Conservation (phyloP, 2,329 filamentous ascomycete species). For the Epichloe amarillans region DNA sequence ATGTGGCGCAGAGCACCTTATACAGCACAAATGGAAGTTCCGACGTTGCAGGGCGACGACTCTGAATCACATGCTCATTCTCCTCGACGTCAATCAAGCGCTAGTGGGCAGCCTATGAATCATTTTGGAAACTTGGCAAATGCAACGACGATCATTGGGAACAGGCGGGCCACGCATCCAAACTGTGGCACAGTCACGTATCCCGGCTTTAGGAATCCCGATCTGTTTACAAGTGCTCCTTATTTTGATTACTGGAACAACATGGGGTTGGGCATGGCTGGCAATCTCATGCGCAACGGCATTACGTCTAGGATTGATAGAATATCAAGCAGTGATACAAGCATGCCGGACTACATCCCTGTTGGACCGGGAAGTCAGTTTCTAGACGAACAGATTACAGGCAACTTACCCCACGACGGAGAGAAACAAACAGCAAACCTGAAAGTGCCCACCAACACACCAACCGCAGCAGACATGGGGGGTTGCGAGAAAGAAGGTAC, state of each 20-base stretch:
- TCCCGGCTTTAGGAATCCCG: slow-evolving; percentile 3
- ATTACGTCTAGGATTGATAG: slow-evolving; percentile 7
- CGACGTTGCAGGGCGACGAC: slow-evolving; percentile 29
- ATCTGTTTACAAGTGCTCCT: slow-evolving; percentile 12
- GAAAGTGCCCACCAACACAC: slow-evolving; percentile 30
- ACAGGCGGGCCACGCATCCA: slow-evolving; percentile 7
- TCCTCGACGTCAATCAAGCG: slow-evolving; percentile 29
- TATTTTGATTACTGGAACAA: slow-evolving; percentile 17
- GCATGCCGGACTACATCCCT: slow-evolving; percentile 28
- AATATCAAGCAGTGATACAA: slow-evolving; percentile 24
- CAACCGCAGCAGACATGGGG: slow-evolving; percentile 15
- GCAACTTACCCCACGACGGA: slow-evolving; percentile 20
- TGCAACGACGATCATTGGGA: background rate
- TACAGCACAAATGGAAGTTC: slow-evolving; percentile 26
- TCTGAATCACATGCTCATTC: slow-evolving; percentile 51
- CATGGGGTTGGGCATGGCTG: slow-evolving; percentile 9
- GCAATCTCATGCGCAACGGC: slow-evolving; percentile 6
- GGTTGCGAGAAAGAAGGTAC: slow-evolving; percentile 10
- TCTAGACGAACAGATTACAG: slow-evolving; percentile 5
- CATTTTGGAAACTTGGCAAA: background rate
- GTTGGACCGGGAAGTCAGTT: slow-evolving; percentile 4
- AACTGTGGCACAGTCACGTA: background rate
- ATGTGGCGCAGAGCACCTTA: slow-evolving; percentile 49
- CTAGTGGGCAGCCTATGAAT: background rate
- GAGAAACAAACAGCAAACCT: slow-evolving; percentile 12